phyloP scores from a whole-genome alignment of 2,329 filamentous ascomycete genomes.

The Trichophaea hybrida region DNA sequence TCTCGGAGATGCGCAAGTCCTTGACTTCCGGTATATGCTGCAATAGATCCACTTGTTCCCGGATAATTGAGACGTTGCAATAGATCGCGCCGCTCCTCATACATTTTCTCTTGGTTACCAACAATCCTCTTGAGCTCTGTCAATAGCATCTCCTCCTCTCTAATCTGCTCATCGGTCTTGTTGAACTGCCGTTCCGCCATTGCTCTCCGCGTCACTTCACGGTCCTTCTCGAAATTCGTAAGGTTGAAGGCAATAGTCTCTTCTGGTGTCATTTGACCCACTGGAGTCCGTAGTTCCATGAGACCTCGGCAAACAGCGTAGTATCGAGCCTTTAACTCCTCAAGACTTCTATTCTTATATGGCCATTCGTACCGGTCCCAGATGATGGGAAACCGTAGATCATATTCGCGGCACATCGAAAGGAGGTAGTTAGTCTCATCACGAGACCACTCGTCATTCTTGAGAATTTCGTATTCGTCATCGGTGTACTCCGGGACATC shows the following conservation, averaged over 20 bases:
- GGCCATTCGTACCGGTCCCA: constrained; percentile 80
- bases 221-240: constrained; percentile 74
- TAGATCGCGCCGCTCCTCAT: constrained; percentile 74
- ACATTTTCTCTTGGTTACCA: constrained; percentile 68
- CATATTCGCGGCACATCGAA: constrained; percentile 57
- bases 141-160: constrained; percentile 79
- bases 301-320: constrained; percentile 74
- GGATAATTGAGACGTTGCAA: constrained; percentile 80
- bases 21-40: constrained; percentile 63
- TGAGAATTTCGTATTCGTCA: constrained; percentile 68
- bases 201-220: constrained; percentile 68
- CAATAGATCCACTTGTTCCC: constrained; percentile 48
- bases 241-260: constrained; percentile 74
- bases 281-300: constrained; percentile 64
- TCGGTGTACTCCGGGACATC: constrained; percentile 69
- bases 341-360: constrained; percentile 47
- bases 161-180: constrained; percentile 71
- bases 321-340: constrained; percentile 82
- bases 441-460: constrained; percentile 67
- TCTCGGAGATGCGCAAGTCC: constrained; percentile 69
- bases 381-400: constrained; percentile 80
- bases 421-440: constrained; percentile 91
- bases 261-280: constrained; percentile 70
- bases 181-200: constrained; percentile 68
- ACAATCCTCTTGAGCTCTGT: constrained; percentile 86